Base-by-base conservation (phyloP, 2,329 filamentous ascomycete species). In the Arthrinium puccinioides region DNA sequence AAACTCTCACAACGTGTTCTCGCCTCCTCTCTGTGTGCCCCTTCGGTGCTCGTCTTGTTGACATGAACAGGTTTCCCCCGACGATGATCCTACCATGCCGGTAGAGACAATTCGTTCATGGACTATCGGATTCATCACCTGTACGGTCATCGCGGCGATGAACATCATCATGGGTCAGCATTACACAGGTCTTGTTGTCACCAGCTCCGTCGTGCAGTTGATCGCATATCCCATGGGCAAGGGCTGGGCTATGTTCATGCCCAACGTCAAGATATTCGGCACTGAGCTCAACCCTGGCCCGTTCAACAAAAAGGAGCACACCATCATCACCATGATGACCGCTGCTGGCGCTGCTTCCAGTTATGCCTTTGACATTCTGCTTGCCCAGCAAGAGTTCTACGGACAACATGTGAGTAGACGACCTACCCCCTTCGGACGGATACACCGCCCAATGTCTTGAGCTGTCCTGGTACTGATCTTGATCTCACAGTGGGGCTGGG, bases 231-330 rank as follows among this genome's bases (percentile, higher is more conserved):
- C 74, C 2, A 42, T 76, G 10, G 74, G 74, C 37, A 69, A 69
- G 40, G 59, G 63, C 14, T 65, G 62, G 53, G 72, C 73, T 42
- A 65, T 57, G 36, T 56, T 63, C 44, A 56, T 79, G 28, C 75
- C 74, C 0, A 68, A 74, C 42, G 47, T 70, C n/a, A 70, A 55
- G 45, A 60, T 59, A 3, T 42, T 44, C 3, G 47, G 50, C 10
- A 59, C 59, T 43, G 56, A 53, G 19, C 44, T 62, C 2, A 54
- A 52, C 25, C 51, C 50, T 2, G 51, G 49, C n/a, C 25, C 25
- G 4, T 79, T 79, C 50, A 71, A 69, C 37, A 69, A 69, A 48
- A 79, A 79, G 56, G 75, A 79, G 53, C 74, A 79, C 49, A 66
- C 73, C 61, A 54, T 77, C 35, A 71, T 76, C 41, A 65, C 69